Conservation (phyloP, 371 early-diverging fungal genomes). For the Ecytonucleospora hepatopenaei region DNA sequence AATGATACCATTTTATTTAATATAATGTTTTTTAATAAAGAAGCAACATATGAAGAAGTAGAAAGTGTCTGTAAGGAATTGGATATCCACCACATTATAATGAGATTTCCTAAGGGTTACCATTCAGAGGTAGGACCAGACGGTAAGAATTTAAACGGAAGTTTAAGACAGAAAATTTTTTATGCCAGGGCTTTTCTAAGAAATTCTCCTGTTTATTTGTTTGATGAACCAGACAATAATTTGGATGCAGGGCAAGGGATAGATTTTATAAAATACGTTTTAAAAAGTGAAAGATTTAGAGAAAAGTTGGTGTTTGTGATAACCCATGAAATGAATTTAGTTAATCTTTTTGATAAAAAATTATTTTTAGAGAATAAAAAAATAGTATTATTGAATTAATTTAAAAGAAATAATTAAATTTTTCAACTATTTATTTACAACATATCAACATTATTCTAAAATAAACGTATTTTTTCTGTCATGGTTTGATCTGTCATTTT, state of each 20-base stretch:
- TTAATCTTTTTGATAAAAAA: slow-evolving; percentile 60
- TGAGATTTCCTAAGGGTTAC: slow-evolving; percentile 60
- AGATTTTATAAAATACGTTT: slow-evolving; percentile 71
- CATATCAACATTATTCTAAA: no score
- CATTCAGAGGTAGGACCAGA: slow-evolving; percentile 31
- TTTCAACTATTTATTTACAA: no score
- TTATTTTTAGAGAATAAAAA: slow-evolving; percentile 56
- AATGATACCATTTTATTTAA: slow-evolving; percentile 34
- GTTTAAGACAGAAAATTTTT: slow-evolving; percentile 47
- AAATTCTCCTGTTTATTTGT: slow-evolving; percentile 32
- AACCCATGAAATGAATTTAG: slow-evolving; percentile 71
- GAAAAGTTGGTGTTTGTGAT: slow-evolving; percentile 70
- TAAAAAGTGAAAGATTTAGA: slow-evolving; percentile 61
- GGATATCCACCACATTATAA: slow-evolving; percentile 13
- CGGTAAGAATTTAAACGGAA: slow-evolving; percentile 44
- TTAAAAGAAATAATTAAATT: no score
- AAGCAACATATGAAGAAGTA: neutral
- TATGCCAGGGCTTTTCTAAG: slow-evolving; percentile 42
- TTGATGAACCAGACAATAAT: slow-evolving; percentile 52
- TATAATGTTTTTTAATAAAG: slow-evolving; percentile 22
- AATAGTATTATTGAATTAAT: no score
- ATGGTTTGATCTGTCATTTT: no score
- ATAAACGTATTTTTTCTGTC: no score
- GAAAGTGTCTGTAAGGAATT: slow-evolving; percentile 12
- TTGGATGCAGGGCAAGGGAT: slow-evolving; percentile 59